These are phyloP conservation scores for Sphenostylis stenocarpa DNA, from an alignment of 306 rosid genomes.

Conservation along the genomic window DNA sequence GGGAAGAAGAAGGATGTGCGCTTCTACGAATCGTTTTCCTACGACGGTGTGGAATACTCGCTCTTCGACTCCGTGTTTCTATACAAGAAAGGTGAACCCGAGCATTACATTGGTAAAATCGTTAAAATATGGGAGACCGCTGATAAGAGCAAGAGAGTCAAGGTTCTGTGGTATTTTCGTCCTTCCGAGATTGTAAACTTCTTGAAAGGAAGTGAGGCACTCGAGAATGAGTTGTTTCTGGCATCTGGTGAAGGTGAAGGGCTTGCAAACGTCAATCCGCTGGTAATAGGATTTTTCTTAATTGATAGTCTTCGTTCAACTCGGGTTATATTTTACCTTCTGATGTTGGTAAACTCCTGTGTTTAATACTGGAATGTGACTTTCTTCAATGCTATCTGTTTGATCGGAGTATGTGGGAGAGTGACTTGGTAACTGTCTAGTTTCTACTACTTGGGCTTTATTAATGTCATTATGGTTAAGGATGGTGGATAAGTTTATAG, in stretches of 20 bases:
- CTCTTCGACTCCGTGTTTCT: constrained; percentile 76
- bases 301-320: neutral
- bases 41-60: constrained; percentile 58
- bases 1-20: constrained; percentile 51
- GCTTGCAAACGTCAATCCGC: constrained; percentile 66
- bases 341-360: neutral
- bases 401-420: neutral
- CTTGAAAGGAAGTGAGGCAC: constrained; percentile 41
- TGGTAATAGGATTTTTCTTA: constrained; percentile 55
- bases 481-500: neutral
- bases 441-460: neutral
- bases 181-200: constrained; percentile 66
- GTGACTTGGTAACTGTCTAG: neutral
- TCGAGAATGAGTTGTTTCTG: constrained; percentile 68
- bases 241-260: constrained; percentile 83
- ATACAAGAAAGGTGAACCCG: constrained; percentile 60
- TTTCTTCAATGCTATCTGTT: neutral
- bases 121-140: constrained; percentile 66
- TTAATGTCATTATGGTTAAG: neutral
- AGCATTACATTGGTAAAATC: constrained; percentile 73
- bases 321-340: neutral
- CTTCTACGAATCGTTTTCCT: constrained; percentile 72
- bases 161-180: constrained; percentile 84
- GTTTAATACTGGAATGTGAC: neutral
- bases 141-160: constrained; percentile 63